Evolutionary conservation across 257 asterid species (phyloP).

Genomic region (Solanum ossicruentum): DNA sequence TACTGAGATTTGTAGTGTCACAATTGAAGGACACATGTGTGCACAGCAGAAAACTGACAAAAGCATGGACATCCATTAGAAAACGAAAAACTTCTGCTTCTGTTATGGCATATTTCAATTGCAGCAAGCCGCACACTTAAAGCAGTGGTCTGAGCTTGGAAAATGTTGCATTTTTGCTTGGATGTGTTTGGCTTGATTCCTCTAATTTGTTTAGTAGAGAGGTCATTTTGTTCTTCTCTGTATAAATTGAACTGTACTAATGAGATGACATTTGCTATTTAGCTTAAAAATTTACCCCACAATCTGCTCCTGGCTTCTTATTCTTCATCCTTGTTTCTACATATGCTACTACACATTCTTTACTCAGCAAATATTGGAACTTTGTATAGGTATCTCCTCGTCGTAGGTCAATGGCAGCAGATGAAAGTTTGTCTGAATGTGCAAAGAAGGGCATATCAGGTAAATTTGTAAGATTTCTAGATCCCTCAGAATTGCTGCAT

Average conservation of each 20-base stretch:
- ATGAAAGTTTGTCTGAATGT: constrained; percentile 66
- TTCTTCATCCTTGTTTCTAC: background rate
- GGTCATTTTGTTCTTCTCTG: background rate
- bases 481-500: background rate
- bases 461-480: constrained; percentile 8
- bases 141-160: background rate
- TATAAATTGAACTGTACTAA: background rate
- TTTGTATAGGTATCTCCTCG: constrained; percentile 48
- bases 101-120: background rate
- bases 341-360: background rate
- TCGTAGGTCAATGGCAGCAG: constrained; percentile 51
- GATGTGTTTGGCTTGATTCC: background rate
- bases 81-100: background rate
- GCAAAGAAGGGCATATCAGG: constrained; percentile 85
- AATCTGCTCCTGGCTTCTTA: background rate
- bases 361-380: background rate
- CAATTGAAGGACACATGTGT: background rate
- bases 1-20: background rate
- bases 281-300: background rate
- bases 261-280: background rate
- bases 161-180: background rate
- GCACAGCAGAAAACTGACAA: background rate
- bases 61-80: background rate
- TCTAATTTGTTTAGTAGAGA: background rate
- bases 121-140: background rate